A percentile compares a stretch with the other conserved stretches of the same genome.
phyloP scores from a whole-genome alignment of 768 basidiomycete genomes.

The Termitomyces sp. region DNA sequence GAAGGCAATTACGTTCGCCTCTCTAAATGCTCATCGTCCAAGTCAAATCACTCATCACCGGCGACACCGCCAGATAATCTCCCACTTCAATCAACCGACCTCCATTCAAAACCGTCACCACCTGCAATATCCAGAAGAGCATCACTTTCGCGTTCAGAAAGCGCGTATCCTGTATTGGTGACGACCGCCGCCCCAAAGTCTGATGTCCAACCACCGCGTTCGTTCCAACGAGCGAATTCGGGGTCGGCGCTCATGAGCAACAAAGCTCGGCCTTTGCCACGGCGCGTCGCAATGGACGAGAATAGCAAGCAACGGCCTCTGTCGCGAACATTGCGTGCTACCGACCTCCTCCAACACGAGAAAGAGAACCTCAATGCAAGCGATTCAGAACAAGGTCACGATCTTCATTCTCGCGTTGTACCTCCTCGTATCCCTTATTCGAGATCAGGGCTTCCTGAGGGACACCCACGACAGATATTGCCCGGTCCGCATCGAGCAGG shows the following conservation, averaged over 20 bases:
- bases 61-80: conserved; percentile 37
- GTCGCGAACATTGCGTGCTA: conserved; percentile 8
- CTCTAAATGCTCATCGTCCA: conserved; percentile 43
- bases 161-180: conserved; percentile 44
- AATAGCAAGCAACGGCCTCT: conserved; percentile 12
- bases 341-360: conserved; percentile 35
- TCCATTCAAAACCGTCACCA: conserved; percentile 27
- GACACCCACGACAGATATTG: conserved; percentile 33
- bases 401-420: conserved; percentile 20
- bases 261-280: conserved; percentile 29
- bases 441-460: conserved; percentile 20
- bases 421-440: conserved; percentile 13
- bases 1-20: conserved; percentile 52
- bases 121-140: conserved; percentile 38
- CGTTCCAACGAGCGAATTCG: conserved; percentile 64
- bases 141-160: conserved; percentile 65
- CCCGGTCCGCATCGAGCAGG: conserved; percentile 42
- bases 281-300: conserved; percentile 40
- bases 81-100: conserved; percentile 29
- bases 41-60: conserved; percentile 39
- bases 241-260: conserved; percentile 40
- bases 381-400: conserved; percentile 28
- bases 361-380: conserved; percentile 39
- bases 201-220: conserved; percentile 34
- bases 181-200: conserved; percentile 18